Base-by-base conservation (phyloP, 768 basidiomycete genomes). In the Termitomyces sp. region DNA sequence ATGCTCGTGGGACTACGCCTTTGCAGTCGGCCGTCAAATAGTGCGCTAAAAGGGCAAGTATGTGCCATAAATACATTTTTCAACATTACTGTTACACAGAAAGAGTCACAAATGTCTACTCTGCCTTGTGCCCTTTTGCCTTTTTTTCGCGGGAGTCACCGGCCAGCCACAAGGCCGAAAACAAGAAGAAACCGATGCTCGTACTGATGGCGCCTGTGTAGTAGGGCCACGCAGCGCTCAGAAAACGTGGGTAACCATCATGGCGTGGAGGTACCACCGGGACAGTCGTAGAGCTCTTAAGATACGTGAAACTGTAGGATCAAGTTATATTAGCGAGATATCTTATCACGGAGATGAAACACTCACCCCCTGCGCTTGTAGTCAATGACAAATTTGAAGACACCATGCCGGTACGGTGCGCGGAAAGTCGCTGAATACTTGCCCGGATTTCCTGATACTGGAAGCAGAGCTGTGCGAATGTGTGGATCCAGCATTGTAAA, bases 401-500 rank as follows among this genome's bases (percentile, higher is more conserved):
- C 97, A 26, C 97, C 97, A 69, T 99, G 97, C 55, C 95, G 81
- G 73, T 98, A 96, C 7, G 97, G 97, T 2, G 86, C 88, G 44
- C 85, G 86, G 86, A 99, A 96, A 14, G 83, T 83, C n/a, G 86
- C 83, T 14, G 84, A 80, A 75, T 95, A 98, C 64, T 81, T 78
- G 26, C 89, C 88, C 3, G 87, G 82, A 28, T 74, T 63, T 0
- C 80, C 82, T 4, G 75, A 56, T 9, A 85, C 82, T 12, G 88
- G 79, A 12, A 72, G 77, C 10, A 99, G 80, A 7, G 88, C 75
- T 14, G 87, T 93, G 38, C 97, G 92, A 60, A 98, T 77, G 72
- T 97, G 95, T 1, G 97, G 97, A 71, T 99, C 97, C 43, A 99
- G 85, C 97, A 99, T 99, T 23, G 94, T 96, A 70, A 98, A 98